Percentiles rank a stretch among this genome's conserved stretches.
Evolutionary conservation across 345 rosid species (phyloP).

Genomic region (Salix arbutifolia): DNA sequence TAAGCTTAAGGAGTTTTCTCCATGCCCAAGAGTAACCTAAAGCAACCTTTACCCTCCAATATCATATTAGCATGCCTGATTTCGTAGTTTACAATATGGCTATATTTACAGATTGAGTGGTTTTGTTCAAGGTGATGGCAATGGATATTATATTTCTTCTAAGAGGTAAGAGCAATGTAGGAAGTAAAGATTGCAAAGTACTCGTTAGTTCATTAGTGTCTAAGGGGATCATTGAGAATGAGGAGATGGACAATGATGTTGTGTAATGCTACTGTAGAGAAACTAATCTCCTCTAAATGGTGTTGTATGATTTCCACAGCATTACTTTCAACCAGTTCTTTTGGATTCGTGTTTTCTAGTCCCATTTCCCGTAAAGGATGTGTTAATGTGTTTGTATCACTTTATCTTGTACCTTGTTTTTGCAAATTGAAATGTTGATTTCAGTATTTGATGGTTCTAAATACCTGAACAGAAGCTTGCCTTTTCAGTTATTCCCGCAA

Average conservation of each 20-base stretch:
- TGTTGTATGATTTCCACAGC: not conserved
- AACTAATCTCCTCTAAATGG: not conserved
- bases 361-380: not conserved
- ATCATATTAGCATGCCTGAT: not conserved
- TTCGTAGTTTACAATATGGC: not conserved
- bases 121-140: slow-evolving; percentile 52
- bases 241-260: slow-evolving; percentile 5
- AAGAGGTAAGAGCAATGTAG: slow-evolving; percentile 28
- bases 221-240: slow-evolving; percentile 43
- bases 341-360: not conserved
- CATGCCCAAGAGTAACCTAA: too few relatives aligned
- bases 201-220: slow-evolving; percentile 46
- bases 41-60: not conserved
- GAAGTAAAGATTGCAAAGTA: slow-evolving; percentile 45
- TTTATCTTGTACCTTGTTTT: not conserved
- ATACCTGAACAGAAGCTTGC: not conserved
- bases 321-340: not conserved
- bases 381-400: too few relatives aligned
- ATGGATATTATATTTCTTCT: slow-evolving; percentile 56
- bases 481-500: not conserved
- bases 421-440: not conserved
- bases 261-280: not conserved
- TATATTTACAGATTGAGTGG: not conserved
- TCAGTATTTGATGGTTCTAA: not conserved
- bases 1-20: too few relatives aligned